These are phyloP conservation scores for Zostera marina DNA, from an alignment of 116 monocot genomes.

Conservation along the genomic window DNA sequence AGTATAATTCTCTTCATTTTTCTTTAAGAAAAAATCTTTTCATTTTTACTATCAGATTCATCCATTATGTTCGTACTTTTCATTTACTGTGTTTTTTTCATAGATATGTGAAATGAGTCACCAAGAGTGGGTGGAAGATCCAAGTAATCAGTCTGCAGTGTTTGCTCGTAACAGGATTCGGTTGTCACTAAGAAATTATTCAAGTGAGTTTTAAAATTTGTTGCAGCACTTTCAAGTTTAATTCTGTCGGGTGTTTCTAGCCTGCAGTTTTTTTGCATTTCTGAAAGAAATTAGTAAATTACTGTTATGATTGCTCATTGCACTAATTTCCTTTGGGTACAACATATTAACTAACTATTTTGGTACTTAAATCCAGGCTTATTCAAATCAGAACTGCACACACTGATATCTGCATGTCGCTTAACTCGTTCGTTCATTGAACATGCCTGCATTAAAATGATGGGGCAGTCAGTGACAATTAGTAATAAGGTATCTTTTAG, in stretches of 20 bases:
- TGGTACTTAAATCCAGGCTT: constrained; percentile 18
- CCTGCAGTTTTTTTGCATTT: neutral
- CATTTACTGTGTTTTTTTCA: neutral
- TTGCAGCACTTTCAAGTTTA: neutral
- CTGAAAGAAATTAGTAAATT: neutral
- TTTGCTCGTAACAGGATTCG: constrained; percentile 91
- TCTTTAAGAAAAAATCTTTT: too few species aligned
- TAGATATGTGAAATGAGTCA: constrained; percentile 59
- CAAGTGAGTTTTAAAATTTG: constrained; percentile 7
- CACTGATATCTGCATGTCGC: constrained; percentile 59
- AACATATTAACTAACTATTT: neutral
- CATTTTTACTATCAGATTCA: neutral
- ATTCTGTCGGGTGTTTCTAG: too few species aligned
- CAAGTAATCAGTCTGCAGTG: constrained; percentile 58
- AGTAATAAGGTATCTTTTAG: constrained; percentile 24
- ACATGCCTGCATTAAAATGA: constrained; percentile 29
- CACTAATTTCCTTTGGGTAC: neutral
- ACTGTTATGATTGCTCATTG: neutral
- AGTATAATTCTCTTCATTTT: constrained; percentile 6
- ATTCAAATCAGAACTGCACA: constrained; percentile 50
- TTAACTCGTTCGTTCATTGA: constrained; percentile 61
- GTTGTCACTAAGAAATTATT: constrained; percentile 25
- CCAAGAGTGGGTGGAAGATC: constrained; percentile 89
- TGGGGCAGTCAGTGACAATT: constrained; percentile 36
- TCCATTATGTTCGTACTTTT: neutral